Percentiles rank a stretch among this genome's conserved stretches.
Evolutionary conservation across 345 rosid genomes (phyloP).

Genomic region (Raphanus sativus): DNA sequence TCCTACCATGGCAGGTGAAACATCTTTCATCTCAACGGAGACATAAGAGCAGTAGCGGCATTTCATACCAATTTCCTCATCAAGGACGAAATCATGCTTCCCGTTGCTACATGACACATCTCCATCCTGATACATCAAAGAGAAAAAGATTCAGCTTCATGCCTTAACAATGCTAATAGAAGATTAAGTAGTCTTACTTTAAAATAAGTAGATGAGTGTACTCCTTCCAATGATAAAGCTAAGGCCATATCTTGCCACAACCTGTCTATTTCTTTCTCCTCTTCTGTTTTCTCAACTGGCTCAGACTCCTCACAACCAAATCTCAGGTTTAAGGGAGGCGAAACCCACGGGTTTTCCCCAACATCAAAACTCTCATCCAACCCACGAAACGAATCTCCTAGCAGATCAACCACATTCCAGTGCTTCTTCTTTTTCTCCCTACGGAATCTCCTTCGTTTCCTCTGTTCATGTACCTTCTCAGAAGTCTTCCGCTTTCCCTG

Average conservation of each 20-base stretch:
- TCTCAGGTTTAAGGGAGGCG: constrained; percentile 42
- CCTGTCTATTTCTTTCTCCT: constrained; percentile 44
- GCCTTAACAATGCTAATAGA: not conserved
- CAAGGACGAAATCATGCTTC: constrained; percentile 45
- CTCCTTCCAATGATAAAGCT: constrained; percentile 34
- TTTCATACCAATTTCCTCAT: constrained; percentile 54
- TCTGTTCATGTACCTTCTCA: not conserved
- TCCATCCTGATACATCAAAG: constrained; percentile 22
- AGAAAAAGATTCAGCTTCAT: not conserved
- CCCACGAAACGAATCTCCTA: not conserved
- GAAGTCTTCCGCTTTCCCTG: not conserved
- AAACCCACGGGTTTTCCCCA: not conserved
- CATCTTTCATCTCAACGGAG: constrained; percentile 44
- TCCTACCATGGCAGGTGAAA: constrained; percentile 43
- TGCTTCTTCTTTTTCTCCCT: constrained; percentile 13
- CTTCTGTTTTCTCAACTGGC: constrained; percentile 47
- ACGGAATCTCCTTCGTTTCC: constrained; percentile 10
- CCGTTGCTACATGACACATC: constrained; percentile 43
- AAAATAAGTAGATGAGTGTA: constrained; percentile 22
- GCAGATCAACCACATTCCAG: not conserved
- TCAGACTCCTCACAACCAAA: constrained; percentile 46
- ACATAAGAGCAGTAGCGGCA: constrained; percentile 51
- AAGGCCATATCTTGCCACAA: constrained; percentile 61
- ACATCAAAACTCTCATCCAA: not conserved
- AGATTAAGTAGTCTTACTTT: constrained; percentile 34